Base-by-base conservation (phyloP, 345 rosid genomes). In the Atalantia buxifolia region DNA sequence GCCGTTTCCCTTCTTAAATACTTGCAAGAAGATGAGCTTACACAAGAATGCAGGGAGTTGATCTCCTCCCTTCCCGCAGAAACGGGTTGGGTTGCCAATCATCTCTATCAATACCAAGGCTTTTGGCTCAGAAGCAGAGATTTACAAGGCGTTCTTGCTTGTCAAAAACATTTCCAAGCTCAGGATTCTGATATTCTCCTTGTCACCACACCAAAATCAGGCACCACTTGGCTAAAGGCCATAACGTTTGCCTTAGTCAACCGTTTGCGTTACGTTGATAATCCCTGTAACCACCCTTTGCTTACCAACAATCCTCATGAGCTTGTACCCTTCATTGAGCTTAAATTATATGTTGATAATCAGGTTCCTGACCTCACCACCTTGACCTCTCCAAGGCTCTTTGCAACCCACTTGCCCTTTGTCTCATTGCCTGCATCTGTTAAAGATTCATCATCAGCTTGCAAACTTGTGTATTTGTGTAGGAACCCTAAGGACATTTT, bases 141-240 rank as follows among this genome's bases (percentile, higher is more conserved):
- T 56, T 80, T 89, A 7, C 81, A 81, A 81, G 88, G 84, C 0
- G 87, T 90, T 19, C n/a, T 88, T 18, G 9, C 62, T 8, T 88
- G 85, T 74, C 89, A 88, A 71, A 68, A 74, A 5, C 80, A 88
- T 62, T 92, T 92, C 61, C 83, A 80, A 50, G 88, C 91, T 63
- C 77, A 77, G 8, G 66, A 78, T 9, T 50, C 81, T 24, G 93
- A 92, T 76, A 61, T 88, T 64, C 72, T 87, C 71, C 83, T 92
- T 2, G 87, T 84, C 67, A 85, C 92, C 65, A 78, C 80, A 61
- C 95, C 95, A 13, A 92, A 92, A 74, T 83, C 90, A 57, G 93
- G 93, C 35, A 87, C 92, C 42, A 90, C 92, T 7, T 92, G 95
- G 93, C 66, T 90, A 9, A 90, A 92, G 76, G 87, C 93, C 4